Base-by-base conservation (phyloP, 116 monocot genomes). In the Cymodocea nodosa region DNA sequence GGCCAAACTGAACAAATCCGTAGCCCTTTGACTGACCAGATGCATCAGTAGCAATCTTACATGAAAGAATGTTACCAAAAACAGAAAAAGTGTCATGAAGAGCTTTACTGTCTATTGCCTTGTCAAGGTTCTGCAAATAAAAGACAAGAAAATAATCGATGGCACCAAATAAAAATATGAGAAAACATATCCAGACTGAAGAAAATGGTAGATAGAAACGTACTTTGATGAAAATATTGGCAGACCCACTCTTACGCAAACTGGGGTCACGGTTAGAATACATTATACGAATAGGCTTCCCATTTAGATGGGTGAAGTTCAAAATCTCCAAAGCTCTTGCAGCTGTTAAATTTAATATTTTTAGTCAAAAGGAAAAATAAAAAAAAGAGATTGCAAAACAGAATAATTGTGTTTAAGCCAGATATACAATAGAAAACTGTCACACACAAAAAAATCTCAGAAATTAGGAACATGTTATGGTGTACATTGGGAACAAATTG, bases 181-280 rank as follows among this genome's bases (percentile, higher is more conserved):
- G 11, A 0, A 44, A 44, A 44, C 5, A 44, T 44, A 44, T 44
- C 9, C 6, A 44, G 9, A 44, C 6, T 2, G 44, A 44, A 44
- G 22, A 19, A 49, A 22, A 2, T 48, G 19, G 0, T 0, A 53
- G 57, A 40, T 18, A 7, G 17, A n/a, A 60, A 68, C 0, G 23
- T 70, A 98, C 89, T 85, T 98, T 98, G 37, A 98, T 92, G 73
- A 98, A 98, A 36, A 98, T 98, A 69, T 98, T 98, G 16, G 82
- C 98, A 19, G 92, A 60, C 10, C 97, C 86, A 71, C 89, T 92
- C 69, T 68, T 88, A 57, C 89, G 92, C 44, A 62, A 67, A 77
- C 86, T 92, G 52, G 98, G 98, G 55, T 98, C 89, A 67, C 92
- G 92, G 56, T 92, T 90, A 17, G 89, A 92, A 71, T 89, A 86